These are phyloP conservation scores for Alternaria ethzedia DNA, from an alignment of 2,329 filamentous ascomycete genomes.

Conservation along the genomic window DNA sequence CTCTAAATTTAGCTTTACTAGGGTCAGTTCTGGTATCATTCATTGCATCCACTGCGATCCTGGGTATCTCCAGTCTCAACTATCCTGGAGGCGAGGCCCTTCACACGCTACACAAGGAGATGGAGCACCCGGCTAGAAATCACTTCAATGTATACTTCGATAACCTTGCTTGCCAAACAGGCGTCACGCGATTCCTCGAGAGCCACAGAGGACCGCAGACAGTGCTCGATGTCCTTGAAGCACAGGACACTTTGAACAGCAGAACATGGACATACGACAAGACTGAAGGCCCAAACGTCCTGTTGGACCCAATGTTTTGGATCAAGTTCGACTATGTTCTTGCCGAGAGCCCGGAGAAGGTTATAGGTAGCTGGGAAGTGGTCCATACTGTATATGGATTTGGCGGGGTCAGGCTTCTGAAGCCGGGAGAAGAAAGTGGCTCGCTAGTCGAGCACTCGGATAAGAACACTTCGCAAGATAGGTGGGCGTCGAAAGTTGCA, in stretches of 20 bases:
- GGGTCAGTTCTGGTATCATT: conserved; percentile 67
- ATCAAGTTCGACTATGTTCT: conserved; percentile 64
- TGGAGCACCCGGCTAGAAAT: conserved; percentile 14
- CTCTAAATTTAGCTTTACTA: conserved; percentile 63
- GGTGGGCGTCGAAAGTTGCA: conserved; percentile 27
- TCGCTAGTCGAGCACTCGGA: conserved; percentile 19
- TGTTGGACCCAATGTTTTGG: conserved; percentile 63
- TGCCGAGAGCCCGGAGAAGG: conserved; percentile 57
- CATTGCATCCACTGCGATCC: conserved; percentile 67
- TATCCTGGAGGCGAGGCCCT: conserved; percentile 91
- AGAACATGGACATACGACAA: conserved; percentile 65
- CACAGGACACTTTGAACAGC: conserved; percentile 22
- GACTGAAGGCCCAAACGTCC: conserved; percentile 58
- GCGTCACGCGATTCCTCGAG: conserved; percentile 65
- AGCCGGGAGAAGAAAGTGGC: conserved; percentile 48
- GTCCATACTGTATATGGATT: conserved; percentile 59
- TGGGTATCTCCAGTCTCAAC: conserved; percentile 84
- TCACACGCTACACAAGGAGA: conserved; percentile 46
- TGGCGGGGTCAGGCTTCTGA: conserved; percentile 57
- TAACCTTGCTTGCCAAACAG: conserved; percentile 68
- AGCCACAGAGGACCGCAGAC: conserved; percentile 38
- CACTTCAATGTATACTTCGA: conserved; percentile 59
- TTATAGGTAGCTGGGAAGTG: conserved; percentile 61
- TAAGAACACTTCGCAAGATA: conserved; percentile 14
- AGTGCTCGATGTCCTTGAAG: conserved; percentile 32